These are phyloP conservation scores for Talaromyces nanjingensis DNA, from an alignment of 495 filamentous ascomycete genomes.

Conservation along the genomic window DNA sequence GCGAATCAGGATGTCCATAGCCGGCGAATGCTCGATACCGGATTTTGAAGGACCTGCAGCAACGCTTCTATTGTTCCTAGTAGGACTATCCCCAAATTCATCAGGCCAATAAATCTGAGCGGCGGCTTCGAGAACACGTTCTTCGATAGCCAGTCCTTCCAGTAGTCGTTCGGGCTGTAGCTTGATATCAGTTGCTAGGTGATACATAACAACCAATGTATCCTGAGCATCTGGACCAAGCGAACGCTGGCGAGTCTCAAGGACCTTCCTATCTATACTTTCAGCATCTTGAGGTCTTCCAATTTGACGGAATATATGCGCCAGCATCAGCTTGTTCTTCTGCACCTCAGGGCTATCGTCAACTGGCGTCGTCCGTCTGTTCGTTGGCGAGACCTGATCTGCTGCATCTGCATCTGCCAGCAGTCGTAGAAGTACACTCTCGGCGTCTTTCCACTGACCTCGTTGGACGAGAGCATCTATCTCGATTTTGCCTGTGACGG, in stretches of 20 bases:
- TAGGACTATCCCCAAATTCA: neutral
- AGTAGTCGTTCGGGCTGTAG: slow-evolving; percentile 5
- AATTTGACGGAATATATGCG: slow-evolving; percentile 6
- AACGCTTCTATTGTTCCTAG: neutral
- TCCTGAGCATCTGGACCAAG: slow-evolving; percentile 2
- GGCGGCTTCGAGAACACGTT: slow-evolving; percentile 1
- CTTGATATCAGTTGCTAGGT: slow-evolving; percentile 10
- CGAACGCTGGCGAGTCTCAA: slow-evolving; percentile 1
- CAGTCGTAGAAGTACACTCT: slow-evolving; percentile 1
- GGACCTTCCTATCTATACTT: neutral
- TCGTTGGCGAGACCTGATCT: neutral
- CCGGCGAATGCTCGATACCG: slow-evolving; percentile 3
- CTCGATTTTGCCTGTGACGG: slow-evolving; percentile 4
- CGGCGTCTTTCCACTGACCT: slow-evolving; percentile 6
- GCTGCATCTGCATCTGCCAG: neutral
- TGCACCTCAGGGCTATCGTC: slow-evolving; percentile 3
- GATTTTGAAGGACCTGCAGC: neutral
- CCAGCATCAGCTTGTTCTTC: slow-evolving; percentile 7
- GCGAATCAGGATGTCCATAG: slow-evolving; percentile 1
- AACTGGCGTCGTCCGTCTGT: neutral
- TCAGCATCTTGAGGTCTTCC: slow-evolving; percentile 6
- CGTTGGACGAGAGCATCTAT: slow-evolving; percentile 7
- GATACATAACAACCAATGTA: slow-evolving; percentile 11
- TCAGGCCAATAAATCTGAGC: slow-evolving; percentile 2
- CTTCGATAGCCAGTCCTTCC: slow-evolving; percentile 5